These are phyloP conservation scores for Penicillium palitans DNA, from an alignment of 2,329 filamentous ascomycete genomes.

Conservation along the genomic window DNA sequence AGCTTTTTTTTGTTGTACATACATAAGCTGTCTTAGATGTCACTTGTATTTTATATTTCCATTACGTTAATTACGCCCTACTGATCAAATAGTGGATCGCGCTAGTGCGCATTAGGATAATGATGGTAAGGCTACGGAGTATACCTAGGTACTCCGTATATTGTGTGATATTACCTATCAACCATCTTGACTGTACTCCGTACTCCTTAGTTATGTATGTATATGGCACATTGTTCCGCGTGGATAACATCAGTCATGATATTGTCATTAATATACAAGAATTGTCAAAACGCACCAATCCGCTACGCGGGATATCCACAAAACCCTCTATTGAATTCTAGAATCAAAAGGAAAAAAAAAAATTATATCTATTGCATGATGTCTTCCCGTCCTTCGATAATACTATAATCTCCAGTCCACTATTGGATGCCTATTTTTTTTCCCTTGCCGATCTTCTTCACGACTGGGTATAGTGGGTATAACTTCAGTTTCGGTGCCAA, in stretches of 20 bases:
- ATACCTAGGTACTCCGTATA: background rate
- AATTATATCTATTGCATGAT: background rate
- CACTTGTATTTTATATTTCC: background rate
- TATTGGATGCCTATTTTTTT: conserved; percentile 1
- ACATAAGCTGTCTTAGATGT: background rate
- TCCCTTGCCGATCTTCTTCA: conserved; percentile 10
- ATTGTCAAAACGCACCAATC: background rate
- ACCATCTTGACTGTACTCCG: background rate
- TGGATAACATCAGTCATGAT: background rate
- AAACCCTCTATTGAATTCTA: background rate
- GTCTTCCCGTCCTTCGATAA: background rate
- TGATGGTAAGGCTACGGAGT: background rate
- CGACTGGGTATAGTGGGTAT: background rate
- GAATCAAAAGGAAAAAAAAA: too few relatives aligned
- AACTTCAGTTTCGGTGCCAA: background rate
- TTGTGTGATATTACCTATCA: background rate
- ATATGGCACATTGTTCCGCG: background rate
- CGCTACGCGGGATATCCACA: background rate
- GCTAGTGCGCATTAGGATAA: background rate
- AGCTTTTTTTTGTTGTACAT: background rate
- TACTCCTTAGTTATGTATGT: background rate
- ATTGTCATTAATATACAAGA: background rate
- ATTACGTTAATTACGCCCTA: background rate
- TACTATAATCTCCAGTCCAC: background rate
- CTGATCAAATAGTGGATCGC: background rate